A percentile compares a stretch with the other conserved stretches of the same genome.
Evolutionary conservation across 2,329 filamentous ascomycete species (phyloP).

Genomic region (Acarospora socialis): DNA sequence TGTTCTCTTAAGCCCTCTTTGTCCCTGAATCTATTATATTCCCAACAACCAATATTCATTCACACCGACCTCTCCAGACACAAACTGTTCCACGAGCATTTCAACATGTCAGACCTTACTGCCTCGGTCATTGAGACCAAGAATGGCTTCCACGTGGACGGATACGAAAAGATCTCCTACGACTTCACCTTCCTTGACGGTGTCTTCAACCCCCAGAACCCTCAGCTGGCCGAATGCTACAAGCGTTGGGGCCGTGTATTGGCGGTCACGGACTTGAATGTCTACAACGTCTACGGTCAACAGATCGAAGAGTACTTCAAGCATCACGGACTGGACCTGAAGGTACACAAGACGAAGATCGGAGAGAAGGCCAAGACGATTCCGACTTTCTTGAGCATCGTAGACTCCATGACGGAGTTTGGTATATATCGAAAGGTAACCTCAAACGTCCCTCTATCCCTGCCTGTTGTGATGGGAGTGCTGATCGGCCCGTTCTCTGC

Average conservation of each 20-base stretch:
- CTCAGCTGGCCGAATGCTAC: conserved; percentile 51
- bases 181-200: conserved; percentile 60
- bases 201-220: conserved; percentile 47
- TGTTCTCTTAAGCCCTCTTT: neutral
- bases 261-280: conserved; percentile 57
- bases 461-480: conserved; percentile 2
- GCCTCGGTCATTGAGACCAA: conserved; percentile 50
- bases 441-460: conserved; percentile 1
- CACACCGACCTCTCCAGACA: no score
- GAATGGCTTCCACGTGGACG: conserved; percentile 54
- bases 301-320: conserved; percentile 55
- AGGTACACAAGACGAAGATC: conserved; percentile 58
- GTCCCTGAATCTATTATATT: neutral
- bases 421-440: conserved; percentile 50
- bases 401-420: conserved; percentile 61
- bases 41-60: no score
- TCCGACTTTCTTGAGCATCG: conserved; percentile 53
- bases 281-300: conserved; percentile 52
- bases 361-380: conserved; percentile 64
- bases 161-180: conserved; percentile 64
- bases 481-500: conserved; percentile 8
- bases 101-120: conserved; percentile 54
- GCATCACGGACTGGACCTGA: conserved; percentile 46
- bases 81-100: no score
- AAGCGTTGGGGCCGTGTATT: conserved; percentile 49